Evolutionary conservation across 805 yeast species (phyloP).

Genomic region (Candida xiaguanensis): DNA sequence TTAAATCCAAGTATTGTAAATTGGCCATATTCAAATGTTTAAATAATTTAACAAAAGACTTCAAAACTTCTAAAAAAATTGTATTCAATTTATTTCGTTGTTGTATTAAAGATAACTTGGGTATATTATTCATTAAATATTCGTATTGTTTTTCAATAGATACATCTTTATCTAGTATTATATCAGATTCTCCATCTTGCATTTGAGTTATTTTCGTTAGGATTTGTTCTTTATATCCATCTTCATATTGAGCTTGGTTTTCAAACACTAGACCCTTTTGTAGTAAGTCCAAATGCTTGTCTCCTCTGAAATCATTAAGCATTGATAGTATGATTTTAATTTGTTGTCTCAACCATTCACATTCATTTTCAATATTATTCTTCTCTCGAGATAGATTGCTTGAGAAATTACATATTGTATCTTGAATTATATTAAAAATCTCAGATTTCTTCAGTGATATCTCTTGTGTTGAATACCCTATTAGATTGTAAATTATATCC

Average conservation of each 20-base stretch:
- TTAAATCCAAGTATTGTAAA: slow-evolving; percentile 22
- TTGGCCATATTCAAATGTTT: slow-evolving; percentile 27
- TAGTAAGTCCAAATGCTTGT: slow-evolving; percentile 16
- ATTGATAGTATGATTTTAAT: slow-evolving; percentile 36
- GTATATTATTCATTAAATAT: slow-evolving; percentile 20
- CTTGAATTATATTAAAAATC: slow-evolving; percentile 47
- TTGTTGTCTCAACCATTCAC: slow-evolving; percentile 45
- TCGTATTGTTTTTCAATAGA: slow-evolving; percentile 24
- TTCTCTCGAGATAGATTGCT: slow-evolving; percentile 32
- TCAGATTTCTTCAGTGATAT: slow-evolving; percentile 46
- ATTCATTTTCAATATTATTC: slow-evolving; percentile 36
- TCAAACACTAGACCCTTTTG: slow-evolving; percentile 32
- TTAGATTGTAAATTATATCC: slow-evolving; percentile 45
- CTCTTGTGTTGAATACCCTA: slow-evolving; percentile 53
- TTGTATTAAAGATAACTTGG: slow-evolving; percentile 28
- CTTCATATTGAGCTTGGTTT: slow-evolving; percentile 19
- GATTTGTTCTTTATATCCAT: slow-evolving; percentile 29
- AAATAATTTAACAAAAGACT: slow-evolving; percentile 27
- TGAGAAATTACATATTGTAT: slow-evolving; percentile 43
- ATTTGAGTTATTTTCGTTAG: slow-evolving; percentile 13
- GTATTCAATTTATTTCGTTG: slow-evolving; percentile 28
- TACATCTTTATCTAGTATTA: slow-evolving; percentile 2
- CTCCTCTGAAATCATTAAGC: slow-evolving; percentile 34
- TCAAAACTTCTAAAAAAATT: slow-evolving; percentile 33
- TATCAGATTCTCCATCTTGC: not conserved